These are phyloP conservation scores for Stentor coeruleus DNA, from an alignment of 73 alveolate genomes.

Conservation along the genomic window DNA sequence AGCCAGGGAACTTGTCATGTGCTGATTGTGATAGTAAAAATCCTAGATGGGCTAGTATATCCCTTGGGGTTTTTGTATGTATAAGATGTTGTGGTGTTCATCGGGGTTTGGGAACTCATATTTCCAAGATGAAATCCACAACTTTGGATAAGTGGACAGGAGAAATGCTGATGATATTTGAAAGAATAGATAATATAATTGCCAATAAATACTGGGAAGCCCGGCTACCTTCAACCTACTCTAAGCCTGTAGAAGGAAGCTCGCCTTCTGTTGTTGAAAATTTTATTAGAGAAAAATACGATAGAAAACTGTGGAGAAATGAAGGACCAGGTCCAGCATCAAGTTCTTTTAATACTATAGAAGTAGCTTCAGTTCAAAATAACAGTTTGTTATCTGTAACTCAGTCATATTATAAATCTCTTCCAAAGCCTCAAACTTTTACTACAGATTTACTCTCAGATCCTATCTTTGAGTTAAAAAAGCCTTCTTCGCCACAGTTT, in stretches of 20 bases:
- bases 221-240: conserved; percentile 31
- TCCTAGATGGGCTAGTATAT: conserved; percentile 80
- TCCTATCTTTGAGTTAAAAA: too few species aligned
- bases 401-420: too few species aligned
- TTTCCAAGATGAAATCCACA: conserved; percentile 73
- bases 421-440: too few species aligned
- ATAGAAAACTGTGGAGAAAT: conserved; percentile 27
- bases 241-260: conserved; percentile 31
- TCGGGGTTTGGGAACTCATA: conserved; percentile 69
- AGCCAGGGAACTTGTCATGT: conserved; percentile 66
- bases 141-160: conserved; percentile 73
- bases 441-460: too few species aligned
- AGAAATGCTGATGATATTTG: conserved; percentile 57
- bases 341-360: not conserved
- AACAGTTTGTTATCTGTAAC: too few species aligned
- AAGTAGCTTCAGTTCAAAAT: too few species aligned
- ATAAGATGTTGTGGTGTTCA: conserved; percentile 79
- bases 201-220: conserved; percentile 81
- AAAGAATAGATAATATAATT: conserved; percentile 62
- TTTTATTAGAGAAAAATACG: conserved; percentile 51
- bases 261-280: conserved; percentile 31
- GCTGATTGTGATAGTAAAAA: conserved; percentile 71
- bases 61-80: conserved; percentile 77
- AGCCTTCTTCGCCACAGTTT: too few species aligned
- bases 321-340: not conserved